These are phyloP conservation scores for Xylaria sp. DNA, from an alignment of 2,329 filamentous ascomycete genomes.

Conservation along the genomic window DNA sequence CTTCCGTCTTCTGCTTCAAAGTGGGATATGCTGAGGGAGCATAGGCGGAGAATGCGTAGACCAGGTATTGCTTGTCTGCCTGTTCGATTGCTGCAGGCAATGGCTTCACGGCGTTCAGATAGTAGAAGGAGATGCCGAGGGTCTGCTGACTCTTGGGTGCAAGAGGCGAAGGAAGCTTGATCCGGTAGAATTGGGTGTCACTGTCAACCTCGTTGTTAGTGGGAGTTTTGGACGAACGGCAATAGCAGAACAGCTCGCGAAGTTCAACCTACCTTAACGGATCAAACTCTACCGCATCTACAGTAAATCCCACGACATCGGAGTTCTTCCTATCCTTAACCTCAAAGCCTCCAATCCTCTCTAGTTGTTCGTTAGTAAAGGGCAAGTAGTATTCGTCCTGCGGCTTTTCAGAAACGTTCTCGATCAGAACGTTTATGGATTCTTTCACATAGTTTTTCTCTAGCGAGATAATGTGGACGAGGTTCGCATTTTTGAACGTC, in stretches of 20 bases:
- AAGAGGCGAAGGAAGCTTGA: slow-evolving; percentile 81
- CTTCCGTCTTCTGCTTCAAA: slow-evolving; percentile 94
- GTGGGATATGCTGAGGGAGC: slow-evolving; percentile 85
- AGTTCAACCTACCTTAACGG: slow-evolving; percentile 61
- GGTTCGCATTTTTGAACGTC: slow-evolving; percentile 92
- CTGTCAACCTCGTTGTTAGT: slow-evolving; percentile 56
- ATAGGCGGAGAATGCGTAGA: slow-evolving; percentile 88
- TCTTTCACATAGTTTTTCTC: slow-evolving; percentile 94
- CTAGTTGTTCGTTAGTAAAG: slow-evolving; percentile 80
- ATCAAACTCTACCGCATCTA: slow-evolving; percentile 74
- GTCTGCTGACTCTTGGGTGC: slow-evolving; percentile 82
- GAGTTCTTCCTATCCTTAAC: slow-evolving; percentile 91
- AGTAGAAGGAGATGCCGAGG: slow-evolving; percentile 85
- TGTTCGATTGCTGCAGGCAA: slow-evolving; percentile 87
- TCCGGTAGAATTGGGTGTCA: slow-evolving; percentile 83
- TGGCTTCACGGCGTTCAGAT: slow-evolving; percentile 81
- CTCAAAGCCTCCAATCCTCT: slow-evolving; percentile 84
- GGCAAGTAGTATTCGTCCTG: slow-evolving; percentile 93
- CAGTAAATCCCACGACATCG: slow-evolving; percentile 72
- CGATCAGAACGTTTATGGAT: slow-evolving; percentile 90
- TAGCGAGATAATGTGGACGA: slow-evolving; percentile 88
- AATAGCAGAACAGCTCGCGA: slow-evolving; percentile 9
- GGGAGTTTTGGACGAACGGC: slow-evolving; percentile 11
- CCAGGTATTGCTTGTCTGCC: slow-evolving; percentile 85
- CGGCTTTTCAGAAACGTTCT: slow-evolving; percentile 82